phyloP scores from a whole-genome alignment of 345 rosid species.

The Abelmoschus esculentus region DNA sequence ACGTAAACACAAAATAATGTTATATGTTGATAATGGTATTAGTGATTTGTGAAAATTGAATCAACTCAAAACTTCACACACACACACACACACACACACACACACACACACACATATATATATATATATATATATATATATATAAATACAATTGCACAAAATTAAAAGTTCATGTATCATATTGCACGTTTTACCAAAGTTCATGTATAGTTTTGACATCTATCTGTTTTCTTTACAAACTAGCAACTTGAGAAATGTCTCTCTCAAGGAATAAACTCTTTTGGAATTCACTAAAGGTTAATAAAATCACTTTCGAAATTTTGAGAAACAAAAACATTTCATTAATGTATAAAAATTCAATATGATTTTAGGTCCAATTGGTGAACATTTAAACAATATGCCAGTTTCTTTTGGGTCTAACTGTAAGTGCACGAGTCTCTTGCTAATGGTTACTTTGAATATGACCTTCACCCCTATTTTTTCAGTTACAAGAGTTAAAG shows the following conservation, averaged over 20 bases:
- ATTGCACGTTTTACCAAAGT: too few species aligned
- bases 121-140: too few species aligned
- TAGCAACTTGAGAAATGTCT: not conserved
- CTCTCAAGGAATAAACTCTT: not conserved
- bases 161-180: too few species aligned
- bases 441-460: not conserved
- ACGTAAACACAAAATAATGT: too few species aligned
- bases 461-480: conserved; percentile 28
- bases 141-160: too few species aligned
- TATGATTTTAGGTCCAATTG: not conserved
- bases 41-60: too few species aligned
- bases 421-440: not conserved
- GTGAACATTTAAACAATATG: not conserved
- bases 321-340: not conserved
- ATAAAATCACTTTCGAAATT: not conserved
- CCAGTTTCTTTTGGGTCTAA: not conserved
- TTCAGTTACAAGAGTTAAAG: conserved; percentile 93
- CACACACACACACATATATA: too few species aligned
- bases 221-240: not conserved
- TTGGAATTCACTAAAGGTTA: not conserved
- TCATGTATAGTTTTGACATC: too few species aligned
- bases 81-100: too few species aligned
- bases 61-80: too few species aligned
- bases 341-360: not conserved
- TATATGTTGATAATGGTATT: too few species aligned